Evolutionary conservation across 179 eudicot genomes (phyloP), one percentile per base, ranked within the genome.

Genomic region (Beta corolliflora): DNA sequence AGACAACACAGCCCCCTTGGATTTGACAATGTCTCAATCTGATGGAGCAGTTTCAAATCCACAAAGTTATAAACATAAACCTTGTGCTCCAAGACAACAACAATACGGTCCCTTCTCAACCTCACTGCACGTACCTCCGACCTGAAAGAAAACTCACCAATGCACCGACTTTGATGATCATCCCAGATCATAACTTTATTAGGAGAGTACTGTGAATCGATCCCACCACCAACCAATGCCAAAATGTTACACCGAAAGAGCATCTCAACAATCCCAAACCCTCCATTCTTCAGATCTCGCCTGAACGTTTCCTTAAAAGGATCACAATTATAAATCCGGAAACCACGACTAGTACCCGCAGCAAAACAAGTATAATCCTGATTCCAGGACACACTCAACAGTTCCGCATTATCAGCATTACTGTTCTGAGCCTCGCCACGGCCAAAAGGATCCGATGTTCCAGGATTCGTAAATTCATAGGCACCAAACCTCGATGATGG

Each of bases 111-210:
- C 82, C 93, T 92, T 83, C 97, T 91, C 83, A 96, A 83, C 85
- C 89, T 96, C 60, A 96, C 98, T 13, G 90, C 96, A 74, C 99
- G 95, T 69, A 94, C 92, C 81, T 96, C 98, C 18, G 99, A 96
- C 83, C 98, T 85, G 75, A 96, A 96, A 58, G 99, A 92, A 86
- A 96, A 94, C 85, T 96, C 99, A 78, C 99, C 97, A 73, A 96
- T 90, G 84, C 93, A 94, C 46, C 97, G 89, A 88, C 97, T 86
- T 82, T 96, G 98, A 85, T 94, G 95, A 92, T 96, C 99, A 88
- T 96, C 99, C 99, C 99, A 96, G 71, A 96, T 91, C 86, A 96
- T 81, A 52, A 96, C 98, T 87, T 96, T 96, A 85, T 87, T 94
- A 1, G 97, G 94, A 70, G 99, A 93, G 76, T 92, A 93, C 54